A percentile compares a stretch with the other conserved stretches of the same genome.
phyloP scores from a whole-genome alignment of 441 rosid genomes.

The Erysimum pusillum region DNA sequence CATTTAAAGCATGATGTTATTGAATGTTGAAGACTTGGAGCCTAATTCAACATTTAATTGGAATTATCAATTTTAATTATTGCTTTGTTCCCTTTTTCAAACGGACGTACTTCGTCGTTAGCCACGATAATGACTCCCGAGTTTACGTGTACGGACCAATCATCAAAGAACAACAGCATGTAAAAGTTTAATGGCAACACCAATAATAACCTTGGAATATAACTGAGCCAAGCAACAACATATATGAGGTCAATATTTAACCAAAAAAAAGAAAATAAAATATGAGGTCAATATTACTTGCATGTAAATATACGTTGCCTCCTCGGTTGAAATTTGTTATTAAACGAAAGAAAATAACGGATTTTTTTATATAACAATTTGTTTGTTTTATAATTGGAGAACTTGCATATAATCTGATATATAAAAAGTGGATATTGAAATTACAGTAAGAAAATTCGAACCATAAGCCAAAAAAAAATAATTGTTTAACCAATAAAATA shows the following conservation, averaged over 20 bases:
- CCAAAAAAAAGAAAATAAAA: background rate
- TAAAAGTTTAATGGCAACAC: constrained; percentile 19
- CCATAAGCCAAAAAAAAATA: no score
- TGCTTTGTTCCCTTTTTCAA: constrained; percentile 29
- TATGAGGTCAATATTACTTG: constrained; percentile 10
- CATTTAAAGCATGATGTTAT: constrained; percentile 7
- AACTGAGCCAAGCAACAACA: background rate
- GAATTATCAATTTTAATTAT: constrained; percentile 2
- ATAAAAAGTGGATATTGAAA: no score
- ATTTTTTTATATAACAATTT: no score
- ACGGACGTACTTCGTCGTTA: constrained; percentile 23
- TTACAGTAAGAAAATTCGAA: no score
- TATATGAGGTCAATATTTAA: background rate
- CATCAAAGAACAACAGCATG: constrained; percentile 22
- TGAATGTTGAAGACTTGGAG: constrained; percentile 8
- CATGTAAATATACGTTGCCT: constrained; percentile 22
- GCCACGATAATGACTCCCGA: constrained; percentile 1
- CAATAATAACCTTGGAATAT: constrained; percentile 6
- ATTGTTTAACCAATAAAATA: no score
- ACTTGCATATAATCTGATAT: no score
- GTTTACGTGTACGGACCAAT: constrained; percentile 32
- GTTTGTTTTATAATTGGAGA: no score
- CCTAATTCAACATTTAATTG: constrained; percentile 16
- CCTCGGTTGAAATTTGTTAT: no score
- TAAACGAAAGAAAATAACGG: background rate